Conservation (phyloP, 805 yeast genomes). For the Myxozyma vanderwaltii region DNA sequence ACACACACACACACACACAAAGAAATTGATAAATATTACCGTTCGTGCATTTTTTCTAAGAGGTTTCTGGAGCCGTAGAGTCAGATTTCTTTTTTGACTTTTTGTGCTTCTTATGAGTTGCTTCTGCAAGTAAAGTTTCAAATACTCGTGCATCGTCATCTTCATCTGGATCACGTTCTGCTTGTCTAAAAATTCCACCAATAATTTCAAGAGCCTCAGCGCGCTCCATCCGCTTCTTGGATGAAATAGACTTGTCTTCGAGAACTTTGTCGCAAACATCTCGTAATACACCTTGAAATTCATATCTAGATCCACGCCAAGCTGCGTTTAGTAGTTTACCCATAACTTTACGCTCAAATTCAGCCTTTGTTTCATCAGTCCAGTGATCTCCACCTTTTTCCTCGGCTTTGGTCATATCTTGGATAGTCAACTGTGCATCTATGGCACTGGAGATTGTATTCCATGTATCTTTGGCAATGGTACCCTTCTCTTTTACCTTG, state of each 20-base stretch:
- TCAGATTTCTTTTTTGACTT: conserved; percentile 50
- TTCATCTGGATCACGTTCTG: conserved; percentile 80
- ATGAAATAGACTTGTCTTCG: conserved; percentile 63
- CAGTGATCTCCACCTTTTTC: conserved; percentile 57
- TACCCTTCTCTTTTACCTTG: conserved; percentile 80
- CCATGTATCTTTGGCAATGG: conserved; percentile 79
- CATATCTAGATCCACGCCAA: conserved; percentile 92
- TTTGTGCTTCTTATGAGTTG: conserved; percentile 59
- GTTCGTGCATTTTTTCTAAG: conserved; percentile 1
- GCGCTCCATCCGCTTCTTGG: conserved; percentile 64
- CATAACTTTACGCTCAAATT: conserved; percentile 75
- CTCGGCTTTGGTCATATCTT: conserved; percentile 72
- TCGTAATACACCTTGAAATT: conserved; percentile 74
- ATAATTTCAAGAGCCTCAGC: conserved; percentile 78
- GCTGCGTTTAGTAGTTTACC: conserved; percentile 93
- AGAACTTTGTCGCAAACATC: conserved; percentile 81
- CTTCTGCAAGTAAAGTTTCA: conserved; percentile 90
- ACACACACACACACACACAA: not conserved
- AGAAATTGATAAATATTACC: not conserved
- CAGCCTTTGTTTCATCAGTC: conserved; percentile 66
- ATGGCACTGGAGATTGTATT: conserved; percentile 77
- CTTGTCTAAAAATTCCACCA: conserved; percentile 67
- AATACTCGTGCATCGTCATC: conserved; percentile 87
- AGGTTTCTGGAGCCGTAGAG: no score
- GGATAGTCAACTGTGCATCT: conserved; percentile 81